Base-by-base conservation (phyloP, 163 green algal species). In the Chlamydomonas reinhardtii region DNA sequence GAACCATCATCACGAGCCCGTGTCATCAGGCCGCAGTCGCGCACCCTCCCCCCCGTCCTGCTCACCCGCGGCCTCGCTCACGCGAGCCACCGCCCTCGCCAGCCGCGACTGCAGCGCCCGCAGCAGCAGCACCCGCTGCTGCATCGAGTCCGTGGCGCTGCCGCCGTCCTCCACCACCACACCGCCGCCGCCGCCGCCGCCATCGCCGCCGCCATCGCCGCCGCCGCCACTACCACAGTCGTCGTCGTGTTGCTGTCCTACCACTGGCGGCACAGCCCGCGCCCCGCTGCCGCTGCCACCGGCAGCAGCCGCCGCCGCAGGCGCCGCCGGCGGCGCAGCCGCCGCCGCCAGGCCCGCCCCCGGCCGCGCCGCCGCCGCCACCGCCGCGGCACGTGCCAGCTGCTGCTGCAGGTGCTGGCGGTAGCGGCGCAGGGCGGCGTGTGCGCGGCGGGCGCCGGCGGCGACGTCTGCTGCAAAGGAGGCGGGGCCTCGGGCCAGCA, bases 121-220 rank as follows among this genome's bases (percentile, higher is more conserved):
- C 88, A 96, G 91, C 74, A 96, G 74, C 8, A 96, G 88, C 39
- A 95, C 89, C 82, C 91, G 39, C 22, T 90, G 86, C 81, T 94
- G 89, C 64, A 92, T 92, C 62, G 89, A 86, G 69, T 92, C 86
- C 29, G 91, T 91, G 11, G 90, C 90, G 34, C 32, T 92, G 39
- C 48, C 35, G 16, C 37, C 43, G 12, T n/a, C 37, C 17, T 65
- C 12, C 31, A 27, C 68, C n/a, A 16, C 68, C 31, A 52, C n/a
- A 29, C 39, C 56, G 69, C 39, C 16, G 69, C 29, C 34, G 69
- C 71, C 0, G 73, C 73, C 73, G 37, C 48, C 8, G 12, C 6
- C 52, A 8, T 9, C 32, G 74, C 56, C 31, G 31, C 15, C 73
- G 17, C 48, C 27, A 25, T 6, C 20, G 37, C 39, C 73, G 43